Evolutionary conservation across 1,284 basidiomycete species (phyloP), one percentile per base, ranked within the genome.

Genomic region (Cutaneotrichosporon sp.): DNA sequence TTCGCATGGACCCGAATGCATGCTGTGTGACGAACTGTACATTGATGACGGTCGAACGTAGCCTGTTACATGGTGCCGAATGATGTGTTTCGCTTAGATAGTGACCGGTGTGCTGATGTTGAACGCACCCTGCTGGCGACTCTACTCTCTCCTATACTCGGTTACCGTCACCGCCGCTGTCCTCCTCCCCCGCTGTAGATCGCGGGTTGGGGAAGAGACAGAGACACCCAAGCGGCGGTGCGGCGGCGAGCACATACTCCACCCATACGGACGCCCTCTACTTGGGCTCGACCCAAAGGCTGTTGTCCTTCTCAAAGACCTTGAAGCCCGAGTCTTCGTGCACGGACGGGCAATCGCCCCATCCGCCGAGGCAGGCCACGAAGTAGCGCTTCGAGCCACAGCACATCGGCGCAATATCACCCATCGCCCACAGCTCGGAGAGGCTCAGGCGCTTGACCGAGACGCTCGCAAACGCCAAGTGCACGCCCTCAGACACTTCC

Each of bases 391-490:
- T 78, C 46, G 69, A 72, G 1, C 91, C 90, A 18, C 86, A 88
- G 69, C 90, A 91, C n/a, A 84, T 73, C 9, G 80, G 69, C 0
- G 85, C 79, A 47, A 92, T 79, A 6, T 86, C 82, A 6, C 81
- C 79, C 62, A 86, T 83, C 51, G 85, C 88, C 90, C 90, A 92
- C 22, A 92, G 76, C 68, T 91, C 88, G 59, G 86, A 84, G 66
- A 89, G 80, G 65, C 83, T 82, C 21, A 80, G 74, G 38, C 1
- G 76, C 76, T 63, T 86, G 82, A 13, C 84, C 73, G 73, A 83
- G 85, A 63, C 40, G 21, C 81, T 76, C 53, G 84, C 82, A 83
- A 91, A 87, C 61, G 80, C 84, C 2, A 76, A 69, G 71, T 83
- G 81, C 13, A 90, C 83, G 9, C 76, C 77, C 9, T 82, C 76